Percentiles rank a stretch among this genome's conserved stretches.
Conservation (phyloP, 148 eudicot species). For the Camellia lanceoleosa region DNA sequence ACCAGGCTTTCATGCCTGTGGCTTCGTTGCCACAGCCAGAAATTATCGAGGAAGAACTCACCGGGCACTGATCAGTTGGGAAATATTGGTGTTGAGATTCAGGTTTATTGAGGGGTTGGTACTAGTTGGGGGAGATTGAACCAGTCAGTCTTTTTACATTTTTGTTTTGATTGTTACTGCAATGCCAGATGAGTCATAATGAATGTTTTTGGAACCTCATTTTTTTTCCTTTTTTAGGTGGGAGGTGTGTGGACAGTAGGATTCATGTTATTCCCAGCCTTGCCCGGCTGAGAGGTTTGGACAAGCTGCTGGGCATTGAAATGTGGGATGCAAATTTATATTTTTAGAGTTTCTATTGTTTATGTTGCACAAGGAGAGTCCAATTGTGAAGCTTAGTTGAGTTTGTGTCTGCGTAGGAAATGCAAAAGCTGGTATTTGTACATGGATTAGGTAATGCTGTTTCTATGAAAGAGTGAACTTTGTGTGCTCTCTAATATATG, state of each 20-base stretch:
- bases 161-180: background rate
- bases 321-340: background rate
- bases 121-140: background rate
- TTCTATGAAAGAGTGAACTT: background rate
- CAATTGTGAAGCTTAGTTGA: conserved; percentile 4
- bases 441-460: background rate
- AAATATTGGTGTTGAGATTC: conserved; percentile 22
- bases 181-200: background rate
- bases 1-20: conserved; percentile 44
- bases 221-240: too few species aligned
- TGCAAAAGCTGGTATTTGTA: background rate
- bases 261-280: background rate
- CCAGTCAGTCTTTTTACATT: too few species aligned
- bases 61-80: conserved; percentile 21
- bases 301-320: background rate
- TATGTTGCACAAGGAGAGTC: background rate
- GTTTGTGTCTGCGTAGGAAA: background rate
- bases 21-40: conserved; percentile 33
- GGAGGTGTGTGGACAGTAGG: too few species aligned
- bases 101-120: conserved; percentile 20
- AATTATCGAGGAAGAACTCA: conserved; percentile 10
- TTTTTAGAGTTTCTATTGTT: too few species aligned
- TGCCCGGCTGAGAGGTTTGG: too few species aligned
- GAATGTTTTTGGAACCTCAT: background rate
- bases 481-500: too few species aligned